Percentiles rank a stretch among this genome's conserved stretches.
Conservation (phyloP, 1,284 basidiomycete genomes). For the Stygiomarasmius scandens region DNA sequence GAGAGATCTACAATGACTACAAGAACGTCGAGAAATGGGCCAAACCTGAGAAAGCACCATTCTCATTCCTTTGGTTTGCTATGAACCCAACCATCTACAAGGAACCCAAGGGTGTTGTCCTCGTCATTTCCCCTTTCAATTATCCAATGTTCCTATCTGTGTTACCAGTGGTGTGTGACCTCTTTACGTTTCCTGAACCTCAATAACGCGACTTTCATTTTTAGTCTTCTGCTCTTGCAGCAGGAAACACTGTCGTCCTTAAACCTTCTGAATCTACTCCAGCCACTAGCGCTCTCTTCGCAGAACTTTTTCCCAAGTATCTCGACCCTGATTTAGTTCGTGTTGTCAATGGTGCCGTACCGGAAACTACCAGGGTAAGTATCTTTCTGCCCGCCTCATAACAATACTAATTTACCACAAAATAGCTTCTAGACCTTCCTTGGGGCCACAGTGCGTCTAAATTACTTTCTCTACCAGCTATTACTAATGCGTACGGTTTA, state of each 20-base stretch:
- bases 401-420: background rate
- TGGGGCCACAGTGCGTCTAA: slow-evolving; percentile 82
- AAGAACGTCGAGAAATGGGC: slow-evolving; percentile 77
- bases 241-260: slow-evolving; percentile 74
- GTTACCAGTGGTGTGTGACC: slow-evolving; percentile 51
- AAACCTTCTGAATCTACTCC: slow-evolving; percentile 86
- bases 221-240: slow-evolving; percentile 78
- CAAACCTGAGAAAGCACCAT: slow-evolving; percentile 63
- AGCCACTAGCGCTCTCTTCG: slow-evolving; percentile 65
- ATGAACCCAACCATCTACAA: slow-evolving; percentile 71
- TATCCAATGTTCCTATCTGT: slow-evolving; percentile 56
- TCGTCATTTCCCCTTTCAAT: slow-evolving; percentile 73
- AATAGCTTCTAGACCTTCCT: slow-evolving; percentile 71
- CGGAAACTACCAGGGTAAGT: slow-evolving; percentile 71
- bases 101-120: slow-evolving; percentile 75
- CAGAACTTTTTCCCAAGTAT: slow-evolving; percentile 80
- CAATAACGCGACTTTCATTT: slow-evolving; percentile 4
- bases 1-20: slow-evolving; percentile 68
- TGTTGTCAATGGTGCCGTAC: slow-evolving; percentile 77
- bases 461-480: background rate
- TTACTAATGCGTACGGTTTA: slow-evolving; percentile 23
- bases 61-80: slow-evolving; percentile 53
- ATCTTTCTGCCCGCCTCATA: background rate
- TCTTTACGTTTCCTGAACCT: slow-evolving; percentile 7
- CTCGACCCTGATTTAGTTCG: slow-evolving; percentile 74